Base-by-base conservation (phyloP, 192 early-diverging fungal genomes). In the Helicostylum pulchrum region DNA sequence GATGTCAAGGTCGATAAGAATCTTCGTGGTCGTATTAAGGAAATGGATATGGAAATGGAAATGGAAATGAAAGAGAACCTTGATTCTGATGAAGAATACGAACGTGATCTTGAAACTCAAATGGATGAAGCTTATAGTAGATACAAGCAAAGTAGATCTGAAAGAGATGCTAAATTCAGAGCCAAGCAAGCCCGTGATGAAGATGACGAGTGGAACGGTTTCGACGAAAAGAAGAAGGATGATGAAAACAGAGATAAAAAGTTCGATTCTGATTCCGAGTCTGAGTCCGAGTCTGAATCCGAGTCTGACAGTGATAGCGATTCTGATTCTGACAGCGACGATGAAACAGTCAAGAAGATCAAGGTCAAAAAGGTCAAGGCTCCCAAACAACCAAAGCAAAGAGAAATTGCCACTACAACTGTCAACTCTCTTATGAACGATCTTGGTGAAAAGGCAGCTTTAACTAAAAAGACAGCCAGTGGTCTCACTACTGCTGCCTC, bases 401-500 rank as follows among this genome's bases (percentile, higher is more conserved):
- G 17, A 23, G 45, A 45, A 61, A 69, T 45, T 49, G 46, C 32
- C 62, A 63, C n/a, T 63, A 80, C 65, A 78, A 77, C 59, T 53
- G 71, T 10, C 70, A 79, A 84, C 53, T 75, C 78, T 19, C 56
- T 85, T 0, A 55, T 82, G 62, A 81, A 78, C 57, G 80, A 79
- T 36, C 51, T 80, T 59, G 87, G 83, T 53, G 80, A 85, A 23
- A 76, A 80, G 54, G 78, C 84, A 45, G 80, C 77, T 57, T 66
- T 80, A 60, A 62, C 68, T 19, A 62, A 77, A 31, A 73, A 74
- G 55, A 83, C 70, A 1, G 60, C 69, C 19, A 78, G 73, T 57
- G 78, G 78, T 53, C 82, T 99, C 31, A 91, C 89, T 2, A 91
- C 88, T 42, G 88, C 86, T 12, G 93, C 96, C 5, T 81, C 86